phyloP scores from a whole-genome alignment of 2,329 filamentous ascomycete species.

The Huntiella savannae region DNA sequence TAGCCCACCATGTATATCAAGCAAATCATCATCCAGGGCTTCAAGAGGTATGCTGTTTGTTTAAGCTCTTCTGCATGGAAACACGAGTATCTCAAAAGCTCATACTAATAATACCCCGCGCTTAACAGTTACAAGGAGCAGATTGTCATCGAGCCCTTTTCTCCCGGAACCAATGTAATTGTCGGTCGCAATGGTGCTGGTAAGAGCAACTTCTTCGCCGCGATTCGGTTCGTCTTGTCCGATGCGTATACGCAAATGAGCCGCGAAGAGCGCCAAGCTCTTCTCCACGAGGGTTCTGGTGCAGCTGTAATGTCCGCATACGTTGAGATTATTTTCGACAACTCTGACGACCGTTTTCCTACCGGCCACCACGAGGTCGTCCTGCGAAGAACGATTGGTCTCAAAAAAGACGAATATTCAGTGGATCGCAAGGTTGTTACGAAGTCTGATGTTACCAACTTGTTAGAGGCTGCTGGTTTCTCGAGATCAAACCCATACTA shows the following conservation, averaged over 20 bases:
- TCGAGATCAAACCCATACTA: slow-evolving; percentile 97
- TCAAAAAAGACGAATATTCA: slow-evolving; percentile 98
- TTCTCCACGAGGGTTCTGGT: slow-evolving; percentile 94
- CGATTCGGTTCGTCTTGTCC: slow-evolving; percentile 93
- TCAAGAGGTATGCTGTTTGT: slow-evolving; percentile 58
- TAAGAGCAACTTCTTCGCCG: slow-evolving; percentile 99
- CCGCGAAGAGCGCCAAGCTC: slow-evolving; percentile 82
- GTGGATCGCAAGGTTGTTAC: slow-evolving; percentile 93
- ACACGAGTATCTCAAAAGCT: too few species aligned
- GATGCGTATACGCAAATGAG: slow-evolving; percentile 95
- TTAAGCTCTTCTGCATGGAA: too few species aligned
- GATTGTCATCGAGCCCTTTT: slow-evolving; percentile 96
- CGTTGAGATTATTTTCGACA: slow-evolving; percentile 97
- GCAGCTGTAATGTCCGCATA: slow-evolving; percentile 99
- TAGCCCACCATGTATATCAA: slow-evolving; percentile 76
- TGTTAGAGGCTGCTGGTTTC: slow-evolving; percentile 90
- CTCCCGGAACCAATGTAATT: slow-evolving; percentile 91
- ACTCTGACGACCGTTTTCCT: slow-evolving; percentile 85
- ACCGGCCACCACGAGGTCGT: slow-evolving; percentile 83
- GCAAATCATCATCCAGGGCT: slow-evolving; percentile 99
- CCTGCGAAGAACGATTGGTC: slow-evolving; percentile 79
- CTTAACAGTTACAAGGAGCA: slow-evolving; percentile 85
- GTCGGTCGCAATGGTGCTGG: slow-evolving; percentile 97
- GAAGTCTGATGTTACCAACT: slow-evolving; percentile 82
- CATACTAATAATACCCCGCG: slow-evolving; percentile 12